Percentiles rank a stretch among this genome's conserved stretches.
These are phyloP conservation scores for Allantophomopsis lycopodina DNA, from an alignment of 2,329 filamentous ascomycete genomes.

Conservation along the genomic window DNA sequence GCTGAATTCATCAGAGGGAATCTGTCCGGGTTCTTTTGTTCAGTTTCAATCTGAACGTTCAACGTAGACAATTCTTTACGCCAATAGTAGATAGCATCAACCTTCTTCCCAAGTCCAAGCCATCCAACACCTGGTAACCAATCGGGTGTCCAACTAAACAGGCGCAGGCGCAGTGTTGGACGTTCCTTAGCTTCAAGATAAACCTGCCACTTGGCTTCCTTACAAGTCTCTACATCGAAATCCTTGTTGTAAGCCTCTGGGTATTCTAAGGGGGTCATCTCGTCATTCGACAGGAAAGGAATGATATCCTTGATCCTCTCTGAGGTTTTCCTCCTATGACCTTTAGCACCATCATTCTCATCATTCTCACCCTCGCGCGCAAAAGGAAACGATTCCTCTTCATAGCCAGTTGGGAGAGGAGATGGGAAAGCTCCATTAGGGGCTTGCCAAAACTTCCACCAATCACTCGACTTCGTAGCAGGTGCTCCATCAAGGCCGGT, in stretches of 20 bases:
- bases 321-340: constrained; percentile 28
- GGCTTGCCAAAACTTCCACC: constrained; percentile 53
- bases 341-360: constrained; percentile 7
- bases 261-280: constrained; percentile 28
- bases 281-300: too few relatives aligned
- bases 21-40: constrained; percentile 73
- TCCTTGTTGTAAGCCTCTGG: constrained; percentile 47
- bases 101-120: constrained; percentile 74
- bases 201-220: constrained; percentile 62
- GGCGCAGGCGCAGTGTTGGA: constrained; percentile 38
- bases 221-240: constrained; percentile 44
- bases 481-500: constrained; percentile 2
- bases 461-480: constrained; percentile 13
- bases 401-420: constrained; percentile 43
- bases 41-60: constrained; percentile 83
- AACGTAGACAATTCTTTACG: constrained; percentile 74
- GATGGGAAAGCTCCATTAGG: constrained; percentile 46
- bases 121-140: constrained; percentile 74
- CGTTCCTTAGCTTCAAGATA: constrained; percentile 74
- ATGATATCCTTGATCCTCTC: constrained; percentile 18
- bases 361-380: too few relatives aligned
- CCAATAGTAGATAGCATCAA: constrained; percentile 89
- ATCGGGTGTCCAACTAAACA: constrained; percentile 27
- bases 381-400: constrained; percentile 15
- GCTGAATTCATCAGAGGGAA: constrained; percentile 92